Conservation (phyloP, 2,329 filamentous ascomycete genomes). For the Fusarium coffeatum region DNA sequence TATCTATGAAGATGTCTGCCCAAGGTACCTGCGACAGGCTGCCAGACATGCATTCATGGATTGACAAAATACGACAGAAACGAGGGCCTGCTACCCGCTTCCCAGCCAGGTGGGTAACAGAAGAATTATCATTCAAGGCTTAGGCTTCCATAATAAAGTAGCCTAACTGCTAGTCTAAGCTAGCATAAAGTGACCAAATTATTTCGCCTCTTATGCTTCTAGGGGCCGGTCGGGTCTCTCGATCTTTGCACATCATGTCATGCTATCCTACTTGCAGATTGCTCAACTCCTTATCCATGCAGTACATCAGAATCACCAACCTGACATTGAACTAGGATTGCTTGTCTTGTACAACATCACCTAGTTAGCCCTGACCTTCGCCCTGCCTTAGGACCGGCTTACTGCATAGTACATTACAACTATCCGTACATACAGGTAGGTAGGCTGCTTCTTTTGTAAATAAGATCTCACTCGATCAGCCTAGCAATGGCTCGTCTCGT, state of each 20-base stretch:
- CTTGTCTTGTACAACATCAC: slow-evolving; percentile 15
- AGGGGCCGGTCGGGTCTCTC: too few relatives aligned
- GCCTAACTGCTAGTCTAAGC: too few relatives aligned
- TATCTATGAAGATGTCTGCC: not conserved
- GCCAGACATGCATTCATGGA: not conserved
- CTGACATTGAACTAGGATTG: slow-evolving; percentile 7
- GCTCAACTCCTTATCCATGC: not conserved
- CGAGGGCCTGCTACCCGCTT: not conserved
- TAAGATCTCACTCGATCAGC: slow-evolving; percentile 4
- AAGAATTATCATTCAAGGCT: too few relatives aligned
- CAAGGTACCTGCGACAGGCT: not conserved
- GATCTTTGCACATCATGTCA: too few relatives aligned
- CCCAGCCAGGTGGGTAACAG: not conserved
- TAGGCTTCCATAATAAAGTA: too few relatives aligned
- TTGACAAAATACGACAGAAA: not conserved
- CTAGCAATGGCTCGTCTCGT: not conserved
- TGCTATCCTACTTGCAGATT: not conserved
- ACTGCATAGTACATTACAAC: slow-evolving; percentile 11
- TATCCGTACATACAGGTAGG: not conserved
- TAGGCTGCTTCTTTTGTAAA: slow-evolving; percentile 3
- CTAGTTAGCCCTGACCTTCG: slow-evolving; percentile 4
- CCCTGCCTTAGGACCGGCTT: slow-evolving; percentile 12
- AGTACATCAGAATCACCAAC: not conserved
- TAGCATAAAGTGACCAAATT: too few relatives aligned
- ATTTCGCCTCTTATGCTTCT: too few relatives aligned